A percentile compares a stretch with the other conserved stretches of the same genome.
phyloP scores from a whole-genome alignment of 768 basidiomycete species.

The Cystobasidium tubakii region DNA sequence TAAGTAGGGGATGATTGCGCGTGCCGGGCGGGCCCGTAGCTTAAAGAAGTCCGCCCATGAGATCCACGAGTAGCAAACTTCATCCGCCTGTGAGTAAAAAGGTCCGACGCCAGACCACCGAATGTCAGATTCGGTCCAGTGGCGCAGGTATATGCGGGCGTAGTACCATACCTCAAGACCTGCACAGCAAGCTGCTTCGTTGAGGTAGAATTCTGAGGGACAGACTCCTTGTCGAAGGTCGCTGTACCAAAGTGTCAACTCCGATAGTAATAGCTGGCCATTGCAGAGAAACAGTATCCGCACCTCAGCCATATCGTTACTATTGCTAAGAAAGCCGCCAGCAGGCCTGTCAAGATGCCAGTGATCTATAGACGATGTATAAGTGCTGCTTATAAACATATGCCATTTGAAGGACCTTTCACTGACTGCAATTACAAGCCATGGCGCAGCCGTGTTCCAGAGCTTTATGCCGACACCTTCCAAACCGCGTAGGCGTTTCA shows the following conservation, averaged over 20 bases:
- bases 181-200: conserved; percentile 41
- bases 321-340: conserved; percentile 43
- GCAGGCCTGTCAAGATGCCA: conserved; percentile 39
- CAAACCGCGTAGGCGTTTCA: conserved; percentile 7
- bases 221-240: conserved; percentile 43
- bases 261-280: background rate
- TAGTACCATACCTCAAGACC: conserved; percentile 43
- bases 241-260: background rate
- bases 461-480: conserved; percentile 7
- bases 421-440: conserved; percentile 16
- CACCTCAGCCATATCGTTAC: conserved; percentile 42
- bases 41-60: conserved; percentile 39
- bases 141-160: background rate
- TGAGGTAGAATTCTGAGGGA: conserved; percentile 45
- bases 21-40: conserved; percentile 11
- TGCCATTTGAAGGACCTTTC: background rate
- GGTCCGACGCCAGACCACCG: no score
- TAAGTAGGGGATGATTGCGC: conserved; percentile 40
- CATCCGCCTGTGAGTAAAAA: conserved; percentile 30
- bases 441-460: conserved; percentile 20
- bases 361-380: conserved; percentile 13
- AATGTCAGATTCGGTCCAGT: background rate
- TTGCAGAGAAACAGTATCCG: no score
- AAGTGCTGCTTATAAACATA: background rate
- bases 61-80: conserved; percentile 41